Evolutionary conservation across 331 rosid species (phyloP).

Genomic region (Phaseolus coccineus): DNA sequence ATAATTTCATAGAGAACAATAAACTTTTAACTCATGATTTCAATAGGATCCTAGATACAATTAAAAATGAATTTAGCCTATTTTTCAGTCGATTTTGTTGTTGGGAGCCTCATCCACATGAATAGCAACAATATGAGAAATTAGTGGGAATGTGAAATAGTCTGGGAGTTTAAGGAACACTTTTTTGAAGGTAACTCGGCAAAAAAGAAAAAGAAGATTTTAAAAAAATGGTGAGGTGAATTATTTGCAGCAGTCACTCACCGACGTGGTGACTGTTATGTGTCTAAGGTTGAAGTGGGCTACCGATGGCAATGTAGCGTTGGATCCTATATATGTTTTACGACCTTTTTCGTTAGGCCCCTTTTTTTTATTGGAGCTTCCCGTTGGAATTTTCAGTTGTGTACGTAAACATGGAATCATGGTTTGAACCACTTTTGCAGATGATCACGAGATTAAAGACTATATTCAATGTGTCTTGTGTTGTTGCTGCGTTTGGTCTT

Average conservation of each 20-base stretch:
- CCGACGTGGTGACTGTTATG: constrained; percentile 14
- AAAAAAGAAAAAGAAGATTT: neutral
- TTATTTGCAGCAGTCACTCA: neutral
- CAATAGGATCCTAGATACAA: neutral
- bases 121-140: neutral
- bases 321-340: constrained; percentile 33
- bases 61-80: neutral
- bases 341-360: constrained; percentile 9
- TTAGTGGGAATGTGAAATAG: neutral
- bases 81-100: neutral
- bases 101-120: neutral
- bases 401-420: constrained; percentile 47
- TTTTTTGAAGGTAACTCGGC: constrained; percentile 1
- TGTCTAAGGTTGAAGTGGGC: constrained; percentile 37
- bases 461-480: constrained; percentile 22
- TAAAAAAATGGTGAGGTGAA: neutral
- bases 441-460: constrained; percentile 48
- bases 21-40: neutral
- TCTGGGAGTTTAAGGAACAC: constrained; percentile 16
- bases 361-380: neutral
- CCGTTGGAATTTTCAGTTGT: constrained; percentile 31
- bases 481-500: constrained; percentile 32
- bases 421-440: constrained; percentile 47
- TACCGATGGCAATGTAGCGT: constrained; percentile 31
- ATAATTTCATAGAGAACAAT: no score